Conservation (phyloP, 169 alveolate genomes). For the Blepharisma undulans region DNA sequence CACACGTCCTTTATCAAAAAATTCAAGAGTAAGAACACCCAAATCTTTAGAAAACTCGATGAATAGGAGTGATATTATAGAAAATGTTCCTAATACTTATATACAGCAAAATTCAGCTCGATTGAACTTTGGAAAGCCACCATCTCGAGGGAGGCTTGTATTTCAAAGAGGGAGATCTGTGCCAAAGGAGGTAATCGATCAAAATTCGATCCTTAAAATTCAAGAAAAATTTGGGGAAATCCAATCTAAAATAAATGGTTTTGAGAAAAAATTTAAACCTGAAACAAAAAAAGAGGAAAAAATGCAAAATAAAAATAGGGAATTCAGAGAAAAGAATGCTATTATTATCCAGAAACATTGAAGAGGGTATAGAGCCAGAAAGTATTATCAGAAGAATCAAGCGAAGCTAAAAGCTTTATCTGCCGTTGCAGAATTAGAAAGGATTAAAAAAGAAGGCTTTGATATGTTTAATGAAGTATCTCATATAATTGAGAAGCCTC, state of each 20-base stretch:
- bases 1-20: not conserved
- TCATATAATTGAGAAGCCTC: not conserved
- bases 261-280: not conserved
- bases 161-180: not conserved
- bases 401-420: not conserved
- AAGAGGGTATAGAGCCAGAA: constrained; percentile 30
- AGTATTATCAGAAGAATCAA: not conserved
- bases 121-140: not conserved
- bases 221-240: not conserved
- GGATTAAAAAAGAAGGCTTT: not conserved
- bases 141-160: not conserved
- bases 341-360: not conserved
- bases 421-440: not conserved
- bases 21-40: not conserved
- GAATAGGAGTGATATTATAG: not conserved
- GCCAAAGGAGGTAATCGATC: not conserved
- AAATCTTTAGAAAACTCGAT: not conserved
- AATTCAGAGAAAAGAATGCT: not conserved
- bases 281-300: not conserved
- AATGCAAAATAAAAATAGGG: not conserved
- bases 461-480: not conserved
- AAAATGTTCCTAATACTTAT: not conserved
- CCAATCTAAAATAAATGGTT: not conserved
- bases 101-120: not conserved
- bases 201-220: not conserved